phyloP scores from a whole-genome alignment of 2,329 filamentous ascomycete genomes.

The Scytalidium lignicola region DNA sequence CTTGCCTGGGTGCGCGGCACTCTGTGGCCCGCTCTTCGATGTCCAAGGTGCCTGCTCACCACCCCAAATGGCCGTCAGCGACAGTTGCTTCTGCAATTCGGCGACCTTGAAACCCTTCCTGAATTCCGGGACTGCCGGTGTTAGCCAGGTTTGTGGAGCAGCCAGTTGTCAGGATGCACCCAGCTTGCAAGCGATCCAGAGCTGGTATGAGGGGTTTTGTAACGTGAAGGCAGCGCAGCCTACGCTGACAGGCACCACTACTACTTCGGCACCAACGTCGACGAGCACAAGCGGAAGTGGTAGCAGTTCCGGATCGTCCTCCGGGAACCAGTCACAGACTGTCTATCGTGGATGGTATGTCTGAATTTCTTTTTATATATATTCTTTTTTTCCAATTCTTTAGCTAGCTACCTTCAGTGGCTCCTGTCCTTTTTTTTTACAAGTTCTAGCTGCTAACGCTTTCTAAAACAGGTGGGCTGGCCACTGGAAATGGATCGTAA shows the following conservation, averaged over 20 bases:
- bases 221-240: slow-evolving; percentile 31
- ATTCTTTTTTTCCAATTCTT: too few species aligned
- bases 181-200: slow-evolving; percentile 54
- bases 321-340: not conserved
- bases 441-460: slow-evolving; percentile 3
- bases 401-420: too few species aligned
- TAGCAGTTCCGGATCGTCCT: not conserved
- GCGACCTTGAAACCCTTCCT: slow-evolving; percentile 50
- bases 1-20: slow-evolving; percentile 57
- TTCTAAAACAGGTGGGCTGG: slow-evolving; percentile 50
- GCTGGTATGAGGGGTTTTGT: slow-evolving; percentile 69
- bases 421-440: too few species aligned
- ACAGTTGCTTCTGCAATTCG: slow-evolving; percentile 70
- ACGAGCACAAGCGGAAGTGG: slow-evolving; percentile 10
- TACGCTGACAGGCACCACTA: slow-evolving; percentile 21
- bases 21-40: slow-evolving; percentile 58
- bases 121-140: slow-evolving; percentile 47
- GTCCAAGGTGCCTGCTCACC: slow-evolving; percentile 64
- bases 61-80: slow-evolving; percentile 43
- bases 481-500: slow-evolving; percentile 78
- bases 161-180: slow-evolving; percentile 45
- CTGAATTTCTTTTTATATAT: not conserved
- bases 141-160: slow-evolving; percentile 58
- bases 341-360: slow-evolving; percentile 10
- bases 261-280: slow-evolving; percentile 20